Evolutionary conservation across 1,284 basidiomycete species (phyloP), one percentile per base, ranked within the genome.

Genomic region (Gymnopus androsaceus): DNA sequence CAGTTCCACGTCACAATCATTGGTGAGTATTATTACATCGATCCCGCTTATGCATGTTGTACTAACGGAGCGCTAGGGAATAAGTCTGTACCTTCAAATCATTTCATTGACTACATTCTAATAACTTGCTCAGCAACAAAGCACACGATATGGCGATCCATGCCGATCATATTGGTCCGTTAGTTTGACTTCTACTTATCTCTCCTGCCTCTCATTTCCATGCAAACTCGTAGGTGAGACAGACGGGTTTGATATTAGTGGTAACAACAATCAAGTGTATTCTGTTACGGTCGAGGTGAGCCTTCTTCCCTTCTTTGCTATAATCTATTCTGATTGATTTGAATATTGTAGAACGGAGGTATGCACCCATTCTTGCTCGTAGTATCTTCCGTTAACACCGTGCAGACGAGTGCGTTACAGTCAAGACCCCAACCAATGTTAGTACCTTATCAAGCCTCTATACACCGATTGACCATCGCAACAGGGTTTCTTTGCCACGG

Each of bases 341-440:
- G 8, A 25, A 45, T 15, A 3, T 27, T 41, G 8, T 28, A 53
- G 51, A 53, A 53, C 28, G 51, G 51, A 45, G 51, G 51, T 53
- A 30, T 14, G 41, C 15, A 21, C 9, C 15, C 15, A 31, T 3
- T 3, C 9, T 14, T 5, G n/a, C 6, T 46, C 28, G 9, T 6
- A 23, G 34, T 15, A 19, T 3, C 33, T 25, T 14, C 3, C 23
- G 11, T 9, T 33, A 31, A 33, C 46, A 14, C 14, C n/a, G n/a
- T n/a, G 38, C 14, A 37, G 47, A 52, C 19, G 25, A 62, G 45
- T 62, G 61, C 33, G 64, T 65, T 17, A 65, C 63, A 2, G 64
- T 65, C 37, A 65, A 65, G 41, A 63, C 63, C 2, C 64, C 64
- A 6, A 65, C 64, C 6, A 64, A 65, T 34, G 48, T 50, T 19